Base-by-base conservation (phyloP, 1,284 basidiomycete genomes). In the Erythrobasidium hasegawianum region DNA sequence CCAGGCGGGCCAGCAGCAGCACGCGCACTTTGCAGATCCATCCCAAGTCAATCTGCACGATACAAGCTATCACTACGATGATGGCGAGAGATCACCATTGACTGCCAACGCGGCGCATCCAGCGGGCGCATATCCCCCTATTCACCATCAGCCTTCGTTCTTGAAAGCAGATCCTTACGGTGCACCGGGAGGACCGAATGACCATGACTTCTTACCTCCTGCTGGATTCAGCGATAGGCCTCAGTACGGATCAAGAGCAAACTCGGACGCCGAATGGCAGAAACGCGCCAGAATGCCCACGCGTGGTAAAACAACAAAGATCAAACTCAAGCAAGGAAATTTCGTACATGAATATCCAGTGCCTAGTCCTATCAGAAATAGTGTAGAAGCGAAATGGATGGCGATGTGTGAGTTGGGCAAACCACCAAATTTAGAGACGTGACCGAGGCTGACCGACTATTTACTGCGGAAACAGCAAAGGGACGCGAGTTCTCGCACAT, bases 401-500 rank as follows among this genome's bases (percentile, higher is more conserved):
- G 49, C 79, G 60, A 55, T 61, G 70, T 69, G 41, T 39, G 72
- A 61, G 38, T 59, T n/a, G n/a, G 18, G n/a, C 2, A 8, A 13
- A 10, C 40, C 20, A 3, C 38, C 22, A 18, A 7, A n/a, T 39
- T 18, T 13, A n/a, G 13, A 11, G 22, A 26, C 43, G 22, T 43
- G 7, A 7, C 33, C 24, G 14, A 18, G 2, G 13, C 40, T 22
- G 22, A 4, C 43, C 14, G 22, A 1, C 2, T 52, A 10, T 13
- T 18, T 3, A 33, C 10, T 0, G 7, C 54, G 16, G 8, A 53
- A 1, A 69, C 50, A 59, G 75, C 83, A 43, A 88, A 83, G 58
- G 85, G 86, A 9, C 90, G 85, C 1, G 90, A 92, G 77, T 92
- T 93, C 78, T 86, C 88, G 87, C 90, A 72, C 78, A 87, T 81